phyloP scores from a whole-genome alignment of 2,329 filamentous ascomycete species.

The Colletotrichum agaves region DNA sequence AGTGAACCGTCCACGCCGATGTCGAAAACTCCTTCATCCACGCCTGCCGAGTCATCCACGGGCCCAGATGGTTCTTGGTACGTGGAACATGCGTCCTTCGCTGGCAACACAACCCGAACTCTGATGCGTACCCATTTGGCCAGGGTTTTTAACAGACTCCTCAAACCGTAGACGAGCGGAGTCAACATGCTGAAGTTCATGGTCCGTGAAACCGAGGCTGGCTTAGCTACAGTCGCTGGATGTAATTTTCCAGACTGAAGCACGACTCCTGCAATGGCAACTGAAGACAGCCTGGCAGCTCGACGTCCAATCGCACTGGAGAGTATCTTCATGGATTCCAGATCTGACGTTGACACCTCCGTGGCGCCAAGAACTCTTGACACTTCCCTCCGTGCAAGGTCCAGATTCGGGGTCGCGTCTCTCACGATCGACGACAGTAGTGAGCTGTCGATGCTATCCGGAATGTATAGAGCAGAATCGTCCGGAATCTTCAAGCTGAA shows the following conservation, averaged over 20 bases:
- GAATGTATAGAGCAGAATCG: slow-evolving; percentile 59
- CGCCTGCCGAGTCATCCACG: background rate
- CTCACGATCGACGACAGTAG: slow-evolving; percentile 72
- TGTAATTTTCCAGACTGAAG: slow-evolving; percentile 38
- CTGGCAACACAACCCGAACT: background rate
- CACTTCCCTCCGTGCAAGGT: slow-evolving; percentile 54
- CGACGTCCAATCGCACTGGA: slow-evolving; percentile 48
- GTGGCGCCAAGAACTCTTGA: slow-evolving; percentile 54
- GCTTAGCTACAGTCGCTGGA: background rate
- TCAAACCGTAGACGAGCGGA: slow-evolving; percentile 11
- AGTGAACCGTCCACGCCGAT: slow-evolving; percentile 78
- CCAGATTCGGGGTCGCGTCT: slow-evolving; percentile 64
- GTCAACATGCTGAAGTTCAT: slow-evolving; percentile 7
- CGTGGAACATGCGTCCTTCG: background rate
- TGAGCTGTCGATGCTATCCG: slow-evolving; percentile 76
- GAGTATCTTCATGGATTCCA: slow-evolving; percentile 69
- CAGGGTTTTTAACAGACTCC: slow-evolving; percentile 6
- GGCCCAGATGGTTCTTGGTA: background rate
- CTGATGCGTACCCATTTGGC: slow-evolving; percentile 11
- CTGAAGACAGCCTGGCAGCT: slow-evolving; percentile 40
- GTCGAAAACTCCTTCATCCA: slow-evolving; percentile 62
- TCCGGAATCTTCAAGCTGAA: slow-evolving; percentile 26
- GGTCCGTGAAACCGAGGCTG: background rate
- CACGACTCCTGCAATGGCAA: slow-evolving; percentile 40
- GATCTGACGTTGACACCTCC: slow-evolving; percentile 62